phyloP scores from a whole-genome alignment of 768 basidiomycete genomes.

The Hirschioporus abietinus region DNA sequence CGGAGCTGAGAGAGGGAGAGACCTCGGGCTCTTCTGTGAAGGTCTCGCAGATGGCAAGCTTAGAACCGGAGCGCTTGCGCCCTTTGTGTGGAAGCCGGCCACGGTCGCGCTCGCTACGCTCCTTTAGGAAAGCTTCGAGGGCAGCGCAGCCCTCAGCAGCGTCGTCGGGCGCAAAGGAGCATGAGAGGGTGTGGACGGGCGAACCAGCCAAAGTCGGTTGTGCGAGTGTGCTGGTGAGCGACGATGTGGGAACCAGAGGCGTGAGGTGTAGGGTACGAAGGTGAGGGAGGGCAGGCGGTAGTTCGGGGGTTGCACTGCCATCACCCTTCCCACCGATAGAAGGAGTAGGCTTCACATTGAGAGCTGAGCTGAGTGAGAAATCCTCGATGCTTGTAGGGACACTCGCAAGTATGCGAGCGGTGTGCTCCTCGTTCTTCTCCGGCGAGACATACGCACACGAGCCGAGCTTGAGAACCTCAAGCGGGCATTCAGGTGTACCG shows the following conservation, averaged over 20 bases:
- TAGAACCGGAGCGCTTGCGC: not conserved
- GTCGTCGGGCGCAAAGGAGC: constrained; percentile 59
- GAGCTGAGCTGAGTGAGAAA: constrained; percentile 44
- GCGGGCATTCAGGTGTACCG: constrained; percentile 39
- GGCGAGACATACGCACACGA: constrained; percentile 50
- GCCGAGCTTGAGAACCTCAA: constrained; percentile 51
- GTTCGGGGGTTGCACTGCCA: not conserved
- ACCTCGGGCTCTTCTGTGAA: not conserved
- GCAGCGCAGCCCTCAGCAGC: constrained; percentile 55
- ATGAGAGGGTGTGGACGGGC: constrained; percentile 51
- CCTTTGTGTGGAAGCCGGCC: constrained; percentile 16
- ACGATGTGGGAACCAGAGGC: constrained; percentile 57
- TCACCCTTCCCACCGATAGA: constrained; percentile 18
- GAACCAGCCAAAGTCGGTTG: constrained; percentile 47
- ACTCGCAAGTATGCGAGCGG: constrained; percentile 55
- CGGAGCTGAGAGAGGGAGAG: too few species aligned
- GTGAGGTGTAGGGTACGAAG: constrained; percentile 55
- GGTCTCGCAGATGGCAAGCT: not conserved
- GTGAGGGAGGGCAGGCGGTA: constrained; percentile 14
- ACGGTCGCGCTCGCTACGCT: constrained; percentile 42
- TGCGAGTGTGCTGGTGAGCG: constrained; percentile 49
- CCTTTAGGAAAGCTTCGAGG: constrained; percentile 49
- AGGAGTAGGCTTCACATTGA: constrained; percentile 32
- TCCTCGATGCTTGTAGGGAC: constrained; percentile 51
- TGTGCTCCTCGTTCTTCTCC: constrained; percentile 47